Conservation (phyloP, 2,329 filamentous ascomycete genomes). For the Alternaria gansuensis region DNA sequence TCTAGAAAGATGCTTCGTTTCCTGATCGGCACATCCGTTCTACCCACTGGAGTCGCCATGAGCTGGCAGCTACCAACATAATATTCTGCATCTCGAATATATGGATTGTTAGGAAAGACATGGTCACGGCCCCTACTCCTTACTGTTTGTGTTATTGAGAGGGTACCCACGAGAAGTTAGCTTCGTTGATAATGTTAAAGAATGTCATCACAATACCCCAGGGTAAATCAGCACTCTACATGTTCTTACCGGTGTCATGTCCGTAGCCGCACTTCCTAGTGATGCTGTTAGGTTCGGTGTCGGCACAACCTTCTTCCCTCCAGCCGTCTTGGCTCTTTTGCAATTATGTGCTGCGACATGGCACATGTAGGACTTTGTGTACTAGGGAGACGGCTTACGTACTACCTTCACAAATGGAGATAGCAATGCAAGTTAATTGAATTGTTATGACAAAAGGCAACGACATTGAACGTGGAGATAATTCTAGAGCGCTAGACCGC, state of each 20-base stretch:
- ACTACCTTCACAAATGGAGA: not conserved
- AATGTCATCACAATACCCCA: constrained; percentile 29
- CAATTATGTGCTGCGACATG: constrained; percentile 25
- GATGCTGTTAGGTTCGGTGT: constrained; percentile 1
- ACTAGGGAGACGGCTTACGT: constrained; percentile 1
- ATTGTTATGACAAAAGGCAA: not conserved
- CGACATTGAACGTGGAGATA: not conserved
- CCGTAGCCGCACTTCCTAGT: not conserved
- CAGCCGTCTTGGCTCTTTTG: constrained; percentile 25
- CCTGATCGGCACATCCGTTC: constrained; percentile 47
- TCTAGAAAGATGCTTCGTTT: constrained; percentile 53
- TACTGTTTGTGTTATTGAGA: constrained; percentile 16
- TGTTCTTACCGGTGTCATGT: constrained; percentile 11
- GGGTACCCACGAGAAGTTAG: constrained; percentile 10
- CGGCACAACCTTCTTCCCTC: constrained; percentile 21
- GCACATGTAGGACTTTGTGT: constrained; percentile 28
- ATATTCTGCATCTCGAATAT: constrained; percentile 48
- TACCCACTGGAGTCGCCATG: constrained; percentile 35
- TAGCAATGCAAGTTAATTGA: not conserved
- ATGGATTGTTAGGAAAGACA: constrained; percentile 50
- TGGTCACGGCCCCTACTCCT: constrained; percentile 11
- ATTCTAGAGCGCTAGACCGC: not conserved
- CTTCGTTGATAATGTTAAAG: constrained; percentile 25
- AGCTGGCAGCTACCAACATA: constrained; percentile 48
- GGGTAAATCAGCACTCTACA: constrained; percentile 24